Evolutionary conservation across 768 basidiomycete genomes (phyloP).

Genomic region (Leucosporidium scottii): DNA sequence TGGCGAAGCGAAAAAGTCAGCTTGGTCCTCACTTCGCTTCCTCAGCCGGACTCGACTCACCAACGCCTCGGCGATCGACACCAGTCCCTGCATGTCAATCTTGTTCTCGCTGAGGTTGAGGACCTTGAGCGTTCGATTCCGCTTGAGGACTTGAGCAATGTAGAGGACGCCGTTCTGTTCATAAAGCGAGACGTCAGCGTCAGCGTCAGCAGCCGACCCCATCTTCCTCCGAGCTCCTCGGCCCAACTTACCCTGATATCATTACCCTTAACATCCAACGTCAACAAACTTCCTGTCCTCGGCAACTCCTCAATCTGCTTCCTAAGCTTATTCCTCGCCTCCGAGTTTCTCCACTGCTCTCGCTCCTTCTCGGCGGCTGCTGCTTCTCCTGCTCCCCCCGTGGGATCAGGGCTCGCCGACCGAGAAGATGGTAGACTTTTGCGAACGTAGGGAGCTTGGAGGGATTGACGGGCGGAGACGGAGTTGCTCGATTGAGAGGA

Average conservation of each 20-base stretch:
- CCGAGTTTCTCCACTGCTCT: constrained; percentile 36
- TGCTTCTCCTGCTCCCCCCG: neutral
- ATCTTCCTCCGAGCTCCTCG: no score
- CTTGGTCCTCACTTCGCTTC: neutral
- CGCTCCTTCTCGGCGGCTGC: constrained; percentile 12
- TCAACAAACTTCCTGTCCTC: constrained; percentile 73
- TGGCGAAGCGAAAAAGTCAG: neutral
- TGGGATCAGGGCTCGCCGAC: neutral
- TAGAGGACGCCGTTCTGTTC: constrained; percentile 68
- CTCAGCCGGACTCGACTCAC: constrained; percentile 47
- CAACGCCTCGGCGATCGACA: constrained; percentile 77
- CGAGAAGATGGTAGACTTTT: neutral
- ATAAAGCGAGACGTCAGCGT: neutral
- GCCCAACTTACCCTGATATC: constrained; percentile 67
- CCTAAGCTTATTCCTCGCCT: constrained; percentile 57
- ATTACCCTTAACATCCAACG: constrained; percentile 84
- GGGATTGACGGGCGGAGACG: constrained; percentile 26
- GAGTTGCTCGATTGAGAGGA: constrained; percentile 14
- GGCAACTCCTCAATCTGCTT: constrained; percentile 83
- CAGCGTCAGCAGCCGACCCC: no score
- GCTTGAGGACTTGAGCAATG: constrained; percentile 88
- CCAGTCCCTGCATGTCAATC: constrained; percentile 72
- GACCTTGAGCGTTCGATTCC: constrained; percentile 89
- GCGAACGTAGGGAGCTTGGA: neutral
- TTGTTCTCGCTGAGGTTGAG: constrained; percentile 92